Evolutionary conservation across 352 stramenopile genomes (phyloP).

Genomic region (Globisporangium perplexum): DNA sequence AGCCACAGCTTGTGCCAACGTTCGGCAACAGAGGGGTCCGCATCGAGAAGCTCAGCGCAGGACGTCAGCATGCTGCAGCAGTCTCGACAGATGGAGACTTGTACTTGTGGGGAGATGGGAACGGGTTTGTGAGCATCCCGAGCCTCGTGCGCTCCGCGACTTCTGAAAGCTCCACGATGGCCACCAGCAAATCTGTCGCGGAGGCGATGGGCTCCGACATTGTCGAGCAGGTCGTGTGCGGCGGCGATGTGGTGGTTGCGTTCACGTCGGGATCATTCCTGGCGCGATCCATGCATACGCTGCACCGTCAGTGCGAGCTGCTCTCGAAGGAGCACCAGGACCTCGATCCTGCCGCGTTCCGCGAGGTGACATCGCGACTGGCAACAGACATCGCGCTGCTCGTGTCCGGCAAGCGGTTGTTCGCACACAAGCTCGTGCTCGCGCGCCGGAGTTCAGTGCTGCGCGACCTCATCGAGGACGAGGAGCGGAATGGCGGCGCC

Average conservation of each 20-base stretch:
- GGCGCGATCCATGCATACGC: slow-evolving; percentile 25
- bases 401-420: slow-evolving; percentile 30
- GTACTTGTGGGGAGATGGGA: slow-evolving; percentile 83
- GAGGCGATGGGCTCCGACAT: slow-evolving; percentile 21
- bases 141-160: slow-evolving; percentile 7
- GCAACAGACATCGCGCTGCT: slow-evolving; percentile 41
- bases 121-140: slow-evolving; percentile 3
- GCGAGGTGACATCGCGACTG: slow-evolving; percentile 2
- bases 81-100: slow-evolving; percentile 86
- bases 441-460: slow-evolving; percentile 44
- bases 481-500: slow-evolving; percentile 18
- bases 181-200: neutral
- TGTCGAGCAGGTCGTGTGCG: slow-evolving; percentile 44
- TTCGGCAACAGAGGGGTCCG: slow-evolving; percentile 26
- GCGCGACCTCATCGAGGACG: slow-evolving; percentile 44
- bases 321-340: slow-evolving; percentile 3
- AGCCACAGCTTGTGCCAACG: slow-evolving; percentile 33
- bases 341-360: neutral
- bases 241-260: slow-evolving; percentile 33
- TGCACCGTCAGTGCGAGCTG: slow-evolving; percentile 20
- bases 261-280: slow-evolving; percentile 53
- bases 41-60: slow-evolving; percentile 72
- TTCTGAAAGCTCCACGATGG: neutral
- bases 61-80: slow-evolving; percentile 80
- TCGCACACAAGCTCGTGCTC: slow-evolving; percentile 57